Conservation (phyloP, 371 early-diverging fungal species). For the Haplosporangium sp. region DNA sequence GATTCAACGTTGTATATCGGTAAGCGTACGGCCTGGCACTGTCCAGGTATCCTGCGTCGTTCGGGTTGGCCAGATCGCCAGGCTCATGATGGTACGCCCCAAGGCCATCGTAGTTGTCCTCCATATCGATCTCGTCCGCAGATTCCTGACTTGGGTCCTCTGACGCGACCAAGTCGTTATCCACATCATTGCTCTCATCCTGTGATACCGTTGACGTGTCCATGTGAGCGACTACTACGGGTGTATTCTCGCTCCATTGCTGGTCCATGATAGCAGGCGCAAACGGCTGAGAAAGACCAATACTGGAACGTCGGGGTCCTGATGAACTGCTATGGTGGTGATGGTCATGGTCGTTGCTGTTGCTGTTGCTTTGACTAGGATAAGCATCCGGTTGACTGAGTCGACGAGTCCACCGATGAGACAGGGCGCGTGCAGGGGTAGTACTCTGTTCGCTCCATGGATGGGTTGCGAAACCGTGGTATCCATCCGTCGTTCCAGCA, state of each 20-base stretch:
- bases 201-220: neutral
- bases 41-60: constrained; percentile 19
- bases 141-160: constrained; percentile 7
- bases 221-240: neutral
- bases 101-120: constrained; percentile 5
- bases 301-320: neutral
- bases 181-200: constrained; percentile 3
- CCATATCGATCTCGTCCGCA: constrained; percentile 9
- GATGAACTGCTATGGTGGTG: neutral
- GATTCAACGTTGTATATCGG: too few species aligned
- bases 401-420: constrained; percentile 51
- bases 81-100: constrained; percentile 9
- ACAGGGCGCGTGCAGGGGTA: constrained; percentile 36
- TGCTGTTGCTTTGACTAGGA: neutral
- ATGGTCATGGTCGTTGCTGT: neutral
- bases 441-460: constrained; percentile 55
- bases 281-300: neutral
- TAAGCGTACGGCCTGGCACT: neutral
- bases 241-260: constrained; percentile 1
- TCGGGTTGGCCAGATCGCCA: constrained; percentile 5
- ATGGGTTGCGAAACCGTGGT: constrained; percentile 51
- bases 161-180: constrained; percentile 1
- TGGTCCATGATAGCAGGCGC: constrained; percentile 7
- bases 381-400: constrained; percentile 31
- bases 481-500: constrained; percentile 29